phyloP scores from a whole-genome alignment of 2,329 filamentous ascomycete genomes.

The Tolypocladium nubicola region DNA sequence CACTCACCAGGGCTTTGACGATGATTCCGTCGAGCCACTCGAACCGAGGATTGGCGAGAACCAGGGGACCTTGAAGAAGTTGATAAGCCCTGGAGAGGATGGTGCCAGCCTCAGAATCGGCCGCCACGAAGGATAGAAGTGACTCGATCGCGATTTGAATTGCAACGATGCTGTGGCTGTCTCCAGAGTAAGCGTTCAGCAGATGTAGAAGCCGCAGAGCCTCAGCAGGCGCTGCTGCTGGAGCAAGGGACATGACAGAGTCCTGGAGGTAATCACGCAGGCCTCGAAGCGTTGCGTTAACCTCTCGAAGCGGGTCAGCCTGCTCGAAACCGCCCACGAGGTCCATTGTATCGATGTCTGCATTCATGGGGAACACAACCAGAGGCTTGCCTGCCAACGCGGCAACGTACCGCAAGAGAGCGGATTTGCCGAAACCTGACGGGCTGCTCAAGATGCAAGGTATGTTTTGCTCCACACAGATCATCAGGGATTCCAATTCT shows the following conservation, averaged over 20 bases:
- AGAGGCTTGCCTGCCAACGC: conserved; percentile 64
- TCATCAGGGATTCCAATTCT: conserved; percentile 75
- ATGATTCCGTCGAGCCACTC: conserved; percentile 95
- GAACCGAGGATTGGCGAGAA: conserved; percentile 68
- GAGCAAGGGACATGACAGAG: conserved; percentile 37
- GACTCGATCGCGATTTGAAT: conserved; percentile 27
- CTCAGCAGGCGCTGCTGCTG: conserved; percentile 31
- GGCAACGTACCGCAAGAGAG: conserved; percentile 70
- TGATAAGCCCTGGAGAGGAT: conserved; percentile 37
- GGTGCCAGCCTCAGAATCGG: conserved; percentile 32
- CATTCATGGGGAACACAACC: conserved; percentile 79
- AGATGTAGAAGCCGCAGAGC: conserved; percentile 40
- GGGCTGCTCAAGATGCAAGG: conserved; percentile 82
- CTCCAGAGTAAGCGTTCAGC: conserved; percentile 31
- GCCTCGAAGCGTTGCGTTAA: conserved; percentile 43
- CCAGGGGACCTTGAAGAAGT: conserved; percentile 41
- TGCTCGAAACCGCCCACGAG: conserved; percentile 96
- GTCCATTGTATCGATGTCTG: conserved; percentile 95
- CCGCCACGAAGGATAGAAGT: conserved; percentile 29
- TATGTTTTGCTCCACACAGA: conserved; percentile 77
- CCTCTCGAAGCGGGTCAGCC: conserved; percentile 66
- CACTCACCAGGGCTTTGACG: conserved; percentile 74
- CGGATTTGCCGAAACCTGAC: conserved; percentile 79
- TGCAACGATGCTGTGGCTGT: conserved; percentile 23
- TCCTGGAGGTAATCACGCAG: conserved; percentile 41